Conservation (phyloP, 306 rosid genomes). For the Prunus davidiana region DNA sequence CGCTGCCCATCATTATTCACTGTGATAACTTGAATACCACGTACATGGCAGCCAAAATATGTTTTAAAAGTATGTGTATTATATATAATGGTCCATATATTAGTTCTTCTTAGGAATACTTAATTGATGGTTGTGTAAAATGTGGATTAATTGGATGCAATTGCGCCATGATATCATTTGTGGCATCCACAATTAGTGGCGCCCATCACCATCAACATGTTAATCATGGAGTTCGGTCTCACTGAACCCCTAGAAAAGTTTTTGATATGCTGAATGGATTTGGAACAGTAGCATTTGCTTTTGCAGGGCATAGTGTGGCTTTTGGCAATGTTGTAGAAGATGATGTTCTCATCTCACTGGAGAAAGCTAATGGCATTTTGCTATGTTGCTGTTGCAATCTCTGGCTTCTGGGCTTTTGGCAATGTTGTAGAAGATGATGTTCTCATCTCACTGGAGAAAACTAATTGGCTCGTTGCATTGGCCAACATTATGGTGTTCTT, state of each 20-base stretch:
- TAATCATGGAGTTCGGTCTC: constrained; percentile 37
- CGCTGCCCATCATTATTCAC: too few relatives aligned
- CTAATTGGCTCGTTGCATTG: constrained; percentile 48
- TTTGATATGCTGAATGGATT: constrained; percentile 52
- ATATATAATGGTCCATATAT: too few relatives aligned
- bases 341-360: constrained; percentile 57
- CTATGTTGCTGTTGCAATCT: constrained; percentile 40
- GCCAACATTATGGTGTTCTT: constrained; percentile 64
- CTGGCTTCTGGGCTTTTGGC: constrained; percentile 75
- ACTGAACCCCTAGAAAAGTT: constrained; percentile 4
- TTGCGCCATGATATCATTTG: constrained; percentile 44
- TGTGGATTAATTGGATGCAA: constrained; percentile 9
- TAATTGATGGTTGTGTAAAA: too few relatives aligned
- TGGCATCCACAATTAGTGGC: constrained; percentile 35
- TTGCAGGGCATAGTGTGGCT: constrained; percentile 66
- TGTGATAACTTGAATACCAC: too few relatives aligned
- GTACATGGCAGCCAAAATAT: too few relatives aligned
- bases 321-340: constrained; percentile 52
- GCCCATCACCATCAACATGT: not conserved
- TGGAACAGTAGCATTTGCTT: constrained; percentile 72
- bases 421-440: constrained; percentile 44
- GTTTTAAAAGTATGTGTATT: too few relatives aligned
- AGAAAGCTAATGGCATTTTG: constrained; percentile 34
- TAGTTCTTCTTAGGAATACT: too few relatives aligned
- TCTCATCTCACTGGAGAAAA: constrained; percentile 51